A percentile compares a stretch with the other conserved stretches of the same genome.
These are phyloP conservation scores for Plectosphaerella plurivora DNA, from an alignment of 2,329 filamentous ascomycete species.

Conservation along the genomic window DNA sequence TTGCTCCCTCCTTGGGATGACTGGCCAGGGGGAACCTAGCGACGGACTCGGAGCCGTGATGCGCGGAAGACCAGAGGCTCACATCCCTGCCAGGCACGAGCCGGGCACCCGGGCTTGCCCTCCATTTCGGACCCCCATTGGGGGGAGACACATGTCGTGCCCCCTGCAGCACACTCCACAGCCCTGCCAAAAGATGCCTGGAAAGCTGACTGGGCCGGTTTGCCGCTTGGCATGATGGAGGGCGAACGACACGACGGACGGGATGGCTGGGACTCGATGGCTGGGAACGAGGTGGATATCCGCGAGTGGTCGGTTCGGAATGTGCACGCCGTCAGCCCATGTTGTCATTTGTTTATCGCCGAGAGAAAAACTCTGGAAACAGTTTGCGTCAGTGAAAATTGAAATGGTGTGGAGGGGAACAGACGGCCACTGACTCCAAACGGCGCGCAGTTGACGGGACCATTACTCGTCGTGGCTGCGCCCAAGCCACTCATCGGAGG, in stretches of 20 bases:
- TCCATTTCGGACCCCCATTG: neutral
- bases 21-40: neutral
- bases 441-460: neutral
- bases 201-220: neutral
- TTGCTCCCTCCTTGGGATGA: neutral
- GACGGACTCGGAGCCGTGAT: neutral
- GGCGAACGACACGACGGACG: neutral
- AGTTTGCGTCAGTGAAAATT: no score
- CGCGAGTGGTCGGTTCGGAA: no score
- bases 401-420: neutral
- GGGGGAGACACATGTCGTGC: neutral
- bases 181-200: neutral
- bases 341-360: neutral
- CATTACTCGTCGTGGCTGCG: neutral
- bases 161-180: neutral
- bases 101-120: neutral
- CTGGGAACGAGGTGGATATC: neutral
- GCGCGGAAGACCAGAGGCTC: neutral
- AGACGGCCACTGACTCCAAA: neutral
- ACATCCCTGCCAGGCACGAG: slow-evolving; percentile 1
- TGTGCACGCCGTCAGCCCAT: no score
- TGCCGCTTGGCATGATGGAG: slow-evolving; percentile 1
- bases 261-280: neutral
- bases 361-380: neutral
- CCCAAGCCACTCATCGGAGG: neutral